Base-by-base conservation (phyloP, 768 basidiomycete species). In the Auriscalpium vulgare region DNA sequence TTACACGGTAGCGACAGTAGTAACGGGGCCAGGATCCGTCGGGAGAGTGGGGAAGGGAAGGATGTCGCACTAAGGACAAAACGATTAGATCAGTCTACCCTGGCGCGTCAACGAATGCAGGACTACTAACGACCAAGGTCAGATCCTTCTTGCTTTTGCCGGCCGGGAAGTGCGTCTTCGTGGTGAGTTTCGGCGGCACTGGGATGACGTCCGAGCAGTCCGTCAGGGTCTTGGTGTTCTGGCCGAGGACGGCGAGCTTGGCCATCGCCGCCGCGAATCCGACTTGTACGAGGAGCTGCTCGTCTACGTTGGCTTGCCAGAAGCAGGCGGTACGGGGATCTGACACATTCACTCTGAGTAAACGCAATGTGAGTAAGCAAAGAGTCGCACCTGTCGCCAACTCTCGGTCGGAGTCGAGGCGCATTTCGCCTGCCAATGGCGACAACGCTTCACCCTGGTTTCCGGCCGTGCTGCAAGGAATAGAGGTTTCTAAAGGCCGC, bases 11-110 rank as follows among this genome's bases (percentile, higher is more conserved):
- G 67, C 59, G 36, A 71, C 65, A 35, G 69, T 61, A 29, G 66
- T 70, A 36, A 54, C 63, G 52, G 71, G 67, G 49, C 73, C 72
- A 21, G 70, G 66, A 49, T 66, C 57, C 19, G 69, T 64, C 44
- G 64, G 51, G 43, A 73, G 66, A 16, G 62, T 65, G 14, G 74
- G 74, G 69, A 75, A 76, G 6, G 71, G 56, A 8, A 37, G 29
- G 48, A 35, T 23, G 36, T 23, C 29, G 14, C 48, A 49, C 48
- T 49, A 34, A 19, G 19, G 29, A 29, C 29, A 29, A 29, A 29
- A 17, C 17, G 23, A 4, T 37, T 37, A 36, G 38, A 37, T 40
- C 4, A 51, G 50, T 51, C 17, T 38, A 10, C 40, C 14, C 50
- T 6, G 19, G 8, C 16, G 37, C 35, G 34, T 37, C 9, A n/a